Conservation (phyloP, 2,329 filamentous ascomycete genomes). For the Plenodomus tracheiphilus region DNA sequence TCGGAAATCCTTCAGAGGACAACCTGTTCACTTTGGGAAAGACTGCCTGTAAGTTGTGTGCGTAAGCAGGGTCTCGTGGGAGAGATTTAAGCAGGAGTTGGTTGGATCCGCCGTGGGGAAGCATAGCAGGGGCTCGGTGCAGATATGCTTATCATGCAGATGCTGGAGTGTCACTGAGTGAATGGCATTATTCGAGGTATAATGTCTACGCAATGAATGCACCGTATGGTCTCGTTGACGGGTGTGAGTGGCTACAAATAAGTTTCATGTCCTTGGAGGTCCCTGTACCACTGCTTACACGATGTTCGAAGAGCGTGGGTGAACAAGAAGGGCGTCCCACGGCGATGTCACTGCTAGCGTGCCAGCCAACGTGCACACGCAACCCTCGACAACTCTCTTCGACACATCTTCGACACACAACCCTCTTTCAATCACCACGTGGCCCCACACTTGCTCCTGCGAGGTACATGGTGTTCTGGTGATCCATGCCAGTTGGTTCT, state of each 20-base stretch:
- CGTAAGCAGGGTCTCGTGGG: constrained; percentile 5
- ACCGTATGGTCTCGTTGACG: background rate
- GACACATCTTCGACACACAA: background rate
- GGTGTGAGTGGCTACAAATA: background rate
- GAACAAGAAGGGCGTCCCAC: background rate
- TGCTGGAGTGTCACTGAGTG: background rate
- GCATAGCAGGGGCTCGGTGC: constrained; percentile 5
- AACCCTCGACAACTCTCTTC: background rate
- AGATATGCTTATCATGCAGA: constrained; percentile 18
- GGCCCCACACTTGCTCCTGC: background rate
- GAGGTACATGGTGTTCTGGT: background rate
- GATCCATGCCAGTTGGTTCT: background rate
- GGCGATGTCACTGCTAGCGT: background rate
- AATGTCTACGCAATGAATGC: background rate
- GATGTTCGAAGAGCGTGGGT: background rate
- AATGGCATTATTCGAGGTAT: background rate
- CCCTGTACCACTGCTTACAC: background rate
- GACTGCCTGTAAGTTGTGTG: constrained; percentile 1
- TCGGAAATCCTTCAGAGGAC: constrained; percentile 8
- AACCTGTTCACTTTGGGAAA: constrained; percentile 8
- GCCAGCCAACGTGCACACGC: background rate
- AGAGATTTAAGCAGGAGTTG: constrained; percentile 7
- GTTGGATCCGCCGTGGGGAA: constrained; percentile 17
- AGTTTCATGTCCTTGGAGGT: background rate
- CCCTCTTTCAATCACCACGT: background rate